Evolutionary conservation across 257 asterid genomes (phyloP).

Genomic region (Anisodus acutangulus): DNA sequence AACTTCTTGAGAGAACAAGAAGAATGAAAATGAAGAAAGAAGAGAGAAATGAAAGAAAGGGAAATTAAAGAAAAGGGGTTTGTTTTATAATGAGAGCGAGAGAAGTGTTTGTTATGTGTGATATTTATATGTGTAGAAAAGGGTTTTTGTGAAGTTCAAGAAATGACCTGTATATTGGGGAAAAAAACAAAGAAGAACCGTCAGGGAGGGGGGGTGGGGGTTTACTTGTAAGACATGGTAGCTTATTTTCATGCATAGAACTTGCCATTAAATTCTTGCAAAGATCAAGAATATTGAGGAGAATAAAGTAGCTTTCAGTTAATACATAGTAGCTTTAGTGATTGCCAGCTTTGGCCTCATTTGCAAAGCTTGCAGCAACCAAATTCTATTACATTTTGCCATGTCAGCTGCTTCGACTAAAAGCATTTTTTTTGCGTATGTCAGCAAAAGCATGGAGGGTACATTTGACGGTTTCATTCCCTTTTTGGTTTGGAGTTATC

Average conservation of each 20-base stretch:
- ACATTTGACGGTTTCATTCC: conserved; percentile 24
- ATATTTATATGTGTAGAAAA: conserved; percentile 13
- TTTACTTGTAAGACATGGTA: conserved; percentile 52
- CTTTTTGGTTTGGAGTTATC: neutral
- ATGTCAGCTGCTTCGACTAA: conserved; percentile 21
- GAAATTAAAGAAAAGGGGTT: neutral
- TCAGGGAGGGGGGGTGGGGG: neutral
- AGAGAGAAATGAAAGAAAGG: conserved; percentile 2
- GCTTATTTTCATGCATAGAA: conserved; percentile 57
- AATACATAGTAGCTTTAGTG: conserved; percentile 38
- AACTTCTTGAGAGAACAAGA: conserved; percentile 28
- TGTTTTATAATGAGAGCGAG: conserved; percentile 33
- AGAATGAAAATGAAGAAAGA: conserved; percentile 19
- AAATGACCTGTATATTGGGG: conserved; percentile 33
- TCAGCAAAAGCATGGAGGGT: conserved; percentile 23
- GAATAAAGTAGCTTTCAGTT: conserved; percentile 64
- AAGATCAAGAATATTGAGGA: conserved; percentile 18
- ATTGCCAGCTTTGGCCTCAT: conserved; percentile 50
- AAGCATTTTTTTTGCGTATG: neutral
- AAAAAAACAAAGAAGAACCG: conserved; percentile 31
- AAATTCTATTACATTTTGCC: conserved; percentile 39
- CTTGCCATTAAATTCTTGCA: conserved; percentile 39
- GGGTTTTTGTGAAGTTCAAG: conserved; percentile 30
- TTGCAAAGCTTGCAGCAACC: conserved; percentile 46
- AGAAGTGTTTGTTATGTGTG: neutral